Base-by-base conservation (phyloP, 2,329 filamentous ascomycete species). In the Fusarium nanum region DNA sequence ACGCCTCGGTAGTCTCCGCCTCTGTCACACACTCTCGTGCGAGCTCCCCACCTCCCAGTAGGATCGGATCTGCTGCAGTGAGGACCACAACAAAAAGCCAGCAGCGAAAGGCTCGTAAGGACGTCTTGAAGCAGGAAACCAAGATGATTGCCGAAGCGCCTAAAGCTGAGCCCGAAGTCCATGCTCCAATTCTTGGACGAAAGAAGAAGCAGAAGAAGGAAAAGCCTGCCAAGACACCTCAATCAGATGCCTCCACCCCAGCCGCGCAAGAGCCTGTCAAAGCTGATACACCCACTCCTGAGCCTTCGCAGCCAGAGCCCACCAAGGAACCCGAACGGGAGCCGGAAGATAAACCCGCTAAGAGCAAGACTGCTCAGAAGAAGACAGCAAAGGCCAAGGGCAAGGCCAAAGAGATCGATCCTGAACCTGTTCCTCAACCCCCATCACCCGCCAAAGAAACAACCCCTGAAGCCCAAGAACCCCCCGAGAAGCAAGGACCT, bases 121-220 rank as follows among this genome's bases (percentile, higher is more conserved):
- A 91, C 68, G 87, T 86, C 20, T 82, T 88, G 63, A 91, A 89
- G 74, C 88, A 90, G 73, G 89, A 92, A 59, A 86, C 85, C 5
- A 85, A 84, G 20, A 78, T 84, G 34, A 85, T 89, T 64, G 81
- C 80, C 5, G 87, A 88, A 66, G 73, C 81, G 1, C 74, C 86
- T 68, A 83, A 84, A 50, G 74, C 81, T 16, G 89, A 90, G 62
- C 78, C 84, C 14, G 83, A 87, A 54, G 86, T 88, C 69, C 86
- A 88, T 70, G 93, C 89, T 10, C 93, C 93, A 0, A 91, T 97
- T 42, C 78, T 93, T 50, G 92, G 92, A 34, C 88, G 93, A 55
- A 94, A 94, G 84, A 95, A 93, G 84, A 96, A 95, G 81, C 88
- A 92, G 77, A 94, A 92, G 84, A 95, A 93, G 80, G 89, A 91